phyloP scores from a whole-genome alignment of 768 basidiomycete genomes.

The Kondoa subrosea region DNA sequence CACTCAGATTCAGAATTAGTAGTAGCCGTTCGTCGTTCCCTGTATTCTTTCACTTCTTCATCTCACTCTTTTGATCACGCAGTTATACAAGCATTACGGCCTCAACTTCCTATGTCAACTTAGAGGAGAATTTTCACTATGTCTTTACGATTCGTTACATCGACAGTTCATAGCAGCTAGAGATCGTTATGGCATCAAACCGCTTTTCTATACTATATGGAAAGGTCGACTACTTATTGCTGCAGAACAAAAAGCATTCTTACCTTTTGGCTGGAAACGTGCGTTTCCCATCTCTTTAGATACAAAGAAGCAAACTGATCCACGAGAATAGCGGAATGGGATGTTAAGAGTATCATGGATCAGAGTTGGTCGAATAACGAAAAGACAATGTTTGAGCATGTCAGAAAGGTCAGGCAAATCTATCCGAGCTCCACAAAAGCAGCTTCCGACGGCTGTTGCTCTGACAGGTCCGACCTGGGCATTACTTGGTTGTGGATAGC shows the following conservation, averaged over 20 bases:
- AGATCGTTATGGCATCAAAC: slow-evolving; percentile 31
- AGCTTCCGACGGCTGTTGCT: neutral
- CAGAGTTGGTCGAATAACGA: slow-evolving; percentile 25
- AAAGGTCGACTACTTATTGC: slow-evolving; percentile 23
- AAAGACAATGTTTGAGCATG: neutral
- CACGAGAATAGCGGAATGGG: too few species aligned
- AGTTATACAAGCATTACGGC: slow-evolving; percentile 23
- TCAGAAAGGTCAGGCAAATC: neutral
- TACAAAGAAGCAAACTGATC: too few species aligned
- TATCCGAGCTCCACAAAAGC: neutral
- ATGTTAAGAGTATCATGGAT: slow-evolving; percentile 25
- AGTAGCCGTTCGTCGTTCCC: too few species aligned
- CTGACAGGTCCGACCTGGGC: slow-evolving; percentile 27
- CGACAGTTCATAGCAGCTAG: slow-evolving; percentile 24
- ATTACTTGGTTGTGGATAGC: slow-evolving; percentile 23
- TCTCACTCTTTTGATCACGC: neutral
- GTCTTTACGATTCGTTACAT: slow-evolving; percentile 24
- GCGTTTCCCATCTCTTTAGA: too few species aligned
- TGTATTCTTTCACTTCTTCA: too few species aligned
- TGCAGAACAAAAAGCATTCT: slow-evolving; percentile 29
- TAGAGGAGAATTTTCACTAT: slow-evolving; percentile 28
- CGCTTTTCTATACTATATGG: slow-evolving; percentile 24
- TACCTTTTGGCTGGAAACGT: slow-evolving; percentile 27
- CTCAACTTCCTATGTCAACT: slow-evolving; percentile 25
- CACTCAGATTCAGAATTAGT: slow-evolving; percentile 28